Evolutionary conservation across 1,139 yeast genomes (phyloP).

Genomic region (Protomyces gravidus): DNA sequence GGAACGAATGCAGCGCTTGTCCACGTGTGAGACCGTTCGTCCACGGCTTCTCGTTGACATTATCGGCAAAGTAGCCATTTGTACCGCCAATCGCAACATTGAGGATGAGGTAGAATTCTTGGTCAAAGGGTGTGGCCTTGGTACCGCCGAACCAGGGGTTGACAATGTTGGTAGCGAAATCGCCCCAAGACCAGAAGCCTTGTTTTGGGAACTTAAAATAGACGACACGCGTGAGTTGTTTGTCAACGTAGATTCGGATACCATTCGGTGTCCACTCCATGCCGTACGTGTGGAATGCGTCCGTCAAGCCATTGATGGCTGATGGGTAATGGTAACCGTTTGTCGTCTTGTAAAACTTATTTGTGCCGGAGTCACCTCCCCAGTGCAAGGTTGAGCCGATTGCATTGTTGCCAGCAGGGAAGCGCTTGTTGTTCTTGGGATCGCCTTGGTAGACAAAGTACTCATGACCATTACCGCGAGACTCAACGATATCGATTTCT

Average conservation of each 20-base stretch:
- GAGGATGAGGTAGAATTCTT: slow-evolving; percentile 33
- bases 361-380: slow-evolving; percentile 31
- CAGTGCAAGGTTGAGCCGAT: slow-evolving; percentile 33
- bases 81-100: slow-evolving; percentile 35
- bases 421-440: slow-evolving; percentile 6
- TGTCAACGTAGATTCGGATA: slow-evolving; percentile 32
- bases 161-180: slow-evolving; percentile 30
- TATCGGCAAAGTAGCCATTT: slow-evolving; percentile 33
- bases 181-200: slow-evolving; percentile 31
- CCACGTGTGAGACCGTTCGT: slow-evolving; percentile 18
- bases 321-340: slow-evolving; percentile 26
- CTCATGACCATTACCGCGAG: slow-evolving; percentile 33
- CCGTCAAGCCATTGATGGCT: slow-evolving; percentile 26
- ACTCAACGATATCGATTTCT: slow-evolving; percentile 33
- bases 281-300: slow-evolving; percentile 32
- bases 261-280: slow-evolving; percentile 34
- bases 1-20: slow-evolving; percentile 13
- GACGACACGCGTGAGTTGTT: slow-evolving; percentile 31
- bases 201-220: slow-evolving; percentile 30
- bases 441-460: slow-evolving; percentile 23
- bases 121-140: slow-evolving; percentile 33
- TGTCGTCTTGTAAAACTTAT: slow-evolving; percentile 29
- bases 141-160: slow-evolving; percentile 33
- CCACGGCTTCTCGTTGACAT: slow-evolving; percentile 33
- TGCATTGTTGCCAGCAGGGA: slow-evolving; percentile 31